Percentiles rank a stretch among this genome's conserved stretches.
Conservation (phyloP, 371 early-diverging fungal genomes). For the Mortierella sp. region DNA sequence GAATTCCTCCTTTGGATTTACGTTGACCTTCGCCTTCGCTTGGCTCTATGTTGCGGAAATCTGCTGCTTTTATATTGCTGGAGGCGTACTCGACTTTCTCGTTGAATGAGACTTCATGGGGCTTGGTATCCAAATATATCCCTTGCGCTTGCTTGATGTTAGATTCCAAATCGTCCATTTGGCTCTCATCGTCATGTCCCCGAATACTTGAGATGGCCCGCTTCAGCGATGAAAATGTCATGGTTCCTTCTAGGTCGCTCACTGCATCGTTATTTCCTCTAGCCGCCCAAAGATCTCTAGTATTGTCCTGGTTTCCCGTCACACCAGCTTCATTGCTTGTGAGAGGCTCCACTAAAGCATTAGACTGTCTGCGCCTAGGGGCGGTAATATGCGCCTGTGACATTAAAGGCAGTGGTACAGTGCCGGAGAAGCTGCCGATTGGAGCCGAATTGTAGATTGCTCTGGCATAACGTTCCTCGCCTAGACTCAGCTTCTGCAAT, state of each 20-base stretch:
- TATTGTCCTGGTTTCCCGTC: background rate
- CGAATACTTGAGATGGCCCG: constrained; percentile 26
- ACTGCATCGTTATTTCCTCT: background rate
- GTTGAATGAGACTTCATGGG: background rate
- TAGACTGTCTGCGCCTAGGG: constrained; percentile 19
- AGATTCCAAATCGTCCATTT: constrained; percentile 26
- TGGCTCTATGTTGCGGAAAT: background rate
- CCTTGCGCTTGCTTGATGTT: constrained; percentile 12
- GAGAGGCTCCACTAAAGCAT: constrained; percentile 8
- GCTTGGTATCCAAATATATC: background rate
- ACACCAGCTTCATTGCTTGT: background rate
- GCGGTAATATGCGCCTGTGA: constrained; percentile 3
- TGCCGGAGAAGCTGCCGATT: constrained; percentile 38
- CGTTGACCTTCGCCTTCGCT: constrained; percentile 25
- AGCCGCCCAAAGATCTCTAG: background rate
- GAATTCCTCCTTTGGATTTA: constrained; percentile 46
- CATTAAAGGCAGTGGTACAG: constrained; percentile 41
- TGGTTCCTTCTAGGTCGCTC: background rate
- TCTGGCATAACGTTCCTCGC: constrained; percentile 46
- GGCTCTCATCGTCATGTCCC: background rate
- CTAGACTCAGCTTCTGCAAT: constrained; percentile 39
- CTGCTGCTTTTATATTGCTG: no score
- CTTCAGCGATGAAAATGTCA: constrained; percentile 19
- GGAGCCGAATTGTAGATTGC: constrained; percentile 37
- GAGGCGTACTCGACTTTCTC: background rate